A percentile compares a stretch with the other conserved stretches of the same genome.
Conservation (phyloP, 768 basidiomycete species). For the Tulasnella sp. region DNA sequence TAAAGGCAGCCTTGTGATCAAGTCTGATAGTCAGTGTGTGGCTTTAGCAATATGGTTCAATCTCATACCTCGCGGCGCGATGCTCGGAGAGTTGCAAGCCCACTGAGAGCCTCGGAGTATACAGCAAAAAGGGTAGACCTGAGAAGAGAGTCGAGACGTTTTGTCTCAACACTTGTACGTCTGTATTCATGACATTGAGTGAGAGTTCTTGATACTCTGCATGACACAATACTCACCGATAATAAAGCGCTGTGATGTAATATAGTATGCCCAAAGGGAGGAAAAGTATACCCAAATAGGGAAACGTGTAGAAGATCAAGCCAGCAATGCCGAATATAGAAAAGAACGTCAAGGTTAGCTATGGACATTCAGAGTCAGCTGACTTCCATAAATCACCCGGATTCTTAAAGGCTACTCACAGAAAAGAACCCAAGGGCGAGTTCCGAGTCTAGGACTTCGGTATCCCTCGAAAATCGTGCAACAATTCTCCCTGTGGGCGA, state of each 20-base stretch:
- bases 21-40: no score
- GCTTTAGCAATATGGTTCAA: no score
- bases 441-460: conserved; percentile 43
- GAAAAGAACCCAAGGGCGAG: conserved; percentile 31
- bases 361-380: neutral
- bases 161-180: conserved; percentile 48
- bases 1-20: no score
- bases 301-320: conserved; percentile 49
- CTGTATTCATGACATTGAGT: conserved; percentile 13
- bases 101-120: conserved; percentile 23
- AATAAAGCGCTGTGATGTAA: conserved; percentile 41
- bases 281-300: conserved; percentile 52
- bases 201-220: neutral
- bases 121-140: conserved; percentile 14
- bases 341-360: conserved; percentile 33
- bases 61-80: conserved; percentile 20
- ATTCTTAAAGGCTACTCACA: conserved; percentile 21
- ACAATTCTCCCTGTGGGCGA: conserved; percentile 44
- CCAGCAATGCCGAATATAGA: conserved; percentile 42
- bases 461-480: conserved; percentile 48
- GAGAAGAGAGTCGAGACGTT: conserved; percentile 43
- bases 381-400: conserved; percentile 15
- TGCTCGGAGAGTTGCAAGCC: conserved; percentile 23
- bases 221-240: conserved; percentile 27
- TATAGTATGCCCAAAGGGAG: conserved; percentile 41